Evolutionary conservation across 1,284 basidiomycete genomes (phyloP), one percentile per base, ranked within the genome.

Genomic region (Apiotrichum sp.): DNA sequence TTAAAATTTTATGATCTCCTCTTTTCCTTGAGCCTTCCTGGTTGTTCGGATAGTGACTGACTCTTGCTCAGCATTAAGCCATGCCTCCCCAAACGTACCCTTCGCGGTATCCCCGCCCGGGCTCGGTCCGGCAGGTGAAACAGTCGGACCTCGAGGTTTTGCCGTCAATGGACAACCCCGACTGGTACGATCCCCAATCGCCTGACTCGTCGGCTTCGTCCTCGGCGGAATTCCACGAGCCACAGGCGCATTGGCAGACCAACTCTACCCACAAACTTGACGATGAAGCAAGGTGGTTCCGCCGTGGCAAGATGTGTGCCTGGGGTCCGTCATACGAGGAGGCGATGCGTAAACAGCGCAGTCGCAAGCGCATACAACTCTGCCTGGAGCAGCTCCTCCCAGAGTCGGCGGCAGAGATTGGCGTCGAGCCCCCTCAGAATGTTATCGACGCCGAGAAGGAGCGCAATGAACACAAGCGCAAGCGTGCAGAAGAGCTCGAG

Each of bases 201-300:
- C 66, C 67, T 4, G 53, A 52, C 34, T 66, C 66, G 3, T 58
- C 66, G 2, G 62, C 66, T 1, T 56, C 56, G 1, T 56, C 56
- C 3, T 63, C 61, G 2, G 47, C 59, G 22, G 57, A 52, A 3
- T 49, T 55, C n/a, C 58, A 63, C 49, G 61, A 61, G 31, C 62
- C 64, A 1, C 51, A 56, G 46, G 58, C 62, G 34, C 56, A 65
- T 36, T 48, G 68, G 29, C 51, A 57, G n/a, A 63, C 62, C 47
- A 78, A 78, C 53, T 67, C 68, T 3, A 70, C 71, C 34, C 68
- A 68, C 61, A 78, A 78, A 65, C 67, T 72, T 7, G 57, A 69
- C 16, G 59, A 57, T 0, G 58, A 65, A n/a, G 65, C 71, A 2
- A 65, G 71, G 33, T 76, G 69, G 56, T 66, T 72, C 52, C 68